These are phyloP conservation scores for Acanthamoeba royreba DNA, from an alignment of 208 protist genomes.

Conservation along the genomic window DNA sequence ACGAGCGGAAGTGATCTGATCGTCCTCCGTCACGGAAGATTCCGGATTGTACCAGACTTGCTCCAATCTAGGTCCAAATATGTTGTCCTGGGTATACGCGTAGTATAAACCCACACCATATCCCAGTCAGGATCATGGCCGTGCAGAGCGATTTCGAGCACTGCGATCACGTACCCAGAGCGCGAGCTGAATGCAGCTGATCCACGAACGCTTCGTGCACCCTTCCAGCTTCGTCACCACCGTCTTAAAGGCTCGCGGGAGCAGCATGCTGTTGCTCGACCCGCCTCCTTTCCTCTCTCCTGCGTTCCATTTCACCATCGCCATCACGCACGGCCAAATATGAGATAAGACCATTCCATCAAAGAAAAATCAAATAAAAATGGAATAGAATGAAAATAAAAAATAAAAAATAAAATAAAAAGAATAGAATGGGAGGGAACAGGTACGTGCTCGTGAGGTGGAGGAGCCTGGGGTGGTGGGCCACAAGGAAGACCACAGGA, in stretches of 20 bases:
- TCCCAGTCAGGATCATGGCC: not conserved
- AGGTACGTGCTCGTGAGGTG: not conserved
- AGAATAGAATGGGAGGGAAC: not conserved
- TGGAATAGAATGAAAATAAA: not conserved
- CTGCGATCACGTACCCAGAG: not conserved
- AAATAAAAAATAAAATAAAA: not conserved
- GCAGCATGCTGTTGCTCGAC: not conserved
- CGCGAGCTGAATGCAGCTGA: not conserved
- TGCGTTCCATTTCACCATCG: too few relatives aligned
- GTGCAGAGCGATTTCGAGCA: not conserved
- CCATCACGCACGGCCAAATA: too few relatives aligned
- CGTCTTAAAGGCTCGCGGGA: not conserved
- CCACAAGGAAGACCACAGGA: not conserved
- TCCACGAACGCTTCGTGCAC: not conserved
- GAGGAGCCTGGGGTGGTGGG: not conserved
- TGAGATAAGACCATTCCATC: too few relatives aligned
- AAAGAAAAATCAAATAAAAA: not conserved
- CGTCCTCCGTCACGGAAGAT: not conserved
- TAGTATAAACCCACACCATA: not conserved
- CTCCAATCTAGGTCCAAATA: slow-evolving; percentile 52
- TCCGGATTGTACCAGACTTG: not conserved
- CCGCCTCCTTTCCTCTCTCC: not conserved
- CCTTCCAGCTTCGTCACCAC: not conserved
- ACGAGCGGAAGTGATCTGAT: not conserved
- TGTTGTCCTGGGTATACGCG: slow-evolving; percentile 21